phyloP scores from a whole-genome alignment of 176 grass and related monocot genomes.

The Echinochloa phyllopogon region DNA sequence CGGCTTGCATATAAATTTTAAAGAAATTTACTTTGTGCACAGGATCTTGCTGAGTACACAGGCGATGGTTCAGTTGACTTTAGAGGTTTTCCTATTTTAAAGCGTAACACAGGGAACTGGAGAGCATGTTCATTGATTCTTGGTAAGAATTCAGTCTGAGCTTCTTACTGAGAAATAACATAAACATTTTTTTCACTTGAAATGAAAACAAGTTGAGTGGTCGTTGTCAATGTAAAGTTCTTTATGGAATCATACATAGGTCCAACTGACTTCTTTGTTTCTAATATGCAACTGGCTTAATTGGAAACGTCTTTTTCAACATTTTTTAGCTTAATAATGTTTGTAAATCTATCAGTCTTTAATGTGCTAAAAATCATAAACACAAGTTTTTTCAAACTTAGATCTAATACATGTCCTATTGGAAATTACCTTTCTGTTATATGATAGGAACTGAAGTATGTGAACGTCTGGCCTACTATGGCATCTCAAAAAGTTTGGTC shows the following conservation, averaged over 20 bases:
- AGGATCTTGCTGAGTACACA: slow-evolving; percentile 62
- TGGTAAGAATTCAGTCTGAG: slow-evolving; percentile 50
- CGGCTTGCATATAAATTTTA: slow-evolving; percentile 11
- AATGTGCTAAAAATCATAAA: not conserved
- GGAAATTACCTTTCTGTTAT: slow-evolving; percentile 18
- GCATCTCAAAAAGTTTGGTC: slow-evolving; percentile 81
- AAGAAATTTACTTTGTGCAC: slow-evolving; percentile 19
- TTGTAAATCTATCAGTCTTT: not conserved
- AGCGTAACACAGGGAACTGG: slow-evolving; percentile 85
- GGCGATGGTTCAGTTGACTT: slow-evolving; percentile 82
- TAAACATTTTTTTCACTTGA: not conserved
- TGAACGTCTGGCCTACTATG: slow-evolving; percentile 79
- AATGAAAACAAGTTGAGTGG: not conserved
- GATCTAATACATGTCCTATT: slow-evolving; percentile 32
- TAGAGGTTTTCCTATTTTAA: slow-evolving; percentile 74
- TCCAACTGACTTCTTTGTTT: not conserved
- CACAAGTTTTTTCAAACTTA: not conserved
- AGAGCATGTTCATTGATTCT: slow-evolving; percentile 91
- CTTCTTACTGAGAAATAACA: not conserved
- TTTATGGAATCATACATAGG: slow-evolving; percentile 10
- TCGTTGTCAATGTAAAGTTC: not conserved
- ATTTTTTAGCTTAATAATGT: not conserved
- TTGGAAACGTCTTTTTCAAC: not conserved
- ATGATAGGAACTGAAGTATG: slow-evolving; percentile 77
- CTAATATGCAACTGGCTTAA: not conserved